Evolutionary conservation across 2,329 filamentous ascomycete genomes (phyloP), one percentile per base, ranked within the genome.

Genomic region (Botrytis elliptica): DNA sequence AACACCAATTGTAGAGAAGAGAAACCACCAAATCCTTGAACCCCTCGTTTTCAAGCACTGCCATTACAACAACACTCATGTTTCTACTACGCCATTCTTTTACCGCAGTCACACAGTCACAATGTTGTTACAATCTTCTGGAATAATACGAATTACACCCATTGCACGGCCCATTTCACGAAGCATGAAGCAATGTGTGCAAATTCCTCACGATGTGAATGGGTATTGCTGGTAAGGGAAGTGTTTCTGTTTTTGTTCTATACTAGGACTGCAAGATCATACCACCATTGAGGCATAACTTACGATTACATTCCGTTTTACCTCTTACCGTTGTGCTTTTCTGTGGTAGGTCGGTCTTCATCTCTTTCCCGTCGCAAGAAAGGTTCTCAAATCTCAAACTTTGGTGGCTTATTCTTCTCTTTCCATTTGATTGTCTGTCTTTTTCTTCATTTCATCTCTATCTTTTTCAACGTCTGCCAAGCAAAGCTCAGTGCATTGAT

Each of bases 11-110:
- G 64, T 55, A 40, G 33, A 67, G 64, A 67, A 67, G 33, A 64
- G 60, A 76, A 72, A 55, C 65, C 65, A 7, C 66, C 36, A 72
- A 67, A 74, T 40, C 46, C 60, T 71, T 46, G 40, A 59, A 52
- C 59, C 42, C 64, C 72, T 64, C 40, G 40, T 33, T 44, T 20
- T 18, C 40, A 44, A 64, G 40, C 62, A 64, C n/a, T 16, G 38
- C 62, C 62, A 44, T 64, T 16, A 62, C 36, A 40, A 40, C 59
- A 40, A 40, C 22, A 40, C 22, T 62, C 36, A 40, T 8, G 1
- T 40, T n/a, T n/a, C 9, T 62, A 38, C 59, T n/a, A n/a, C 59
- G 22, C 59, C 59, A 40, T 62, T 14, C 59, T n/a, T 25, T 38
- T 18, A 33, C 40, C 18, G 29, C 62, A 29, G 38, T 64, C n/a